Base-by-base conservation (phyloP, 495 filamentous ascomycete genomes). In the Neurospora cerealis region DNA sequence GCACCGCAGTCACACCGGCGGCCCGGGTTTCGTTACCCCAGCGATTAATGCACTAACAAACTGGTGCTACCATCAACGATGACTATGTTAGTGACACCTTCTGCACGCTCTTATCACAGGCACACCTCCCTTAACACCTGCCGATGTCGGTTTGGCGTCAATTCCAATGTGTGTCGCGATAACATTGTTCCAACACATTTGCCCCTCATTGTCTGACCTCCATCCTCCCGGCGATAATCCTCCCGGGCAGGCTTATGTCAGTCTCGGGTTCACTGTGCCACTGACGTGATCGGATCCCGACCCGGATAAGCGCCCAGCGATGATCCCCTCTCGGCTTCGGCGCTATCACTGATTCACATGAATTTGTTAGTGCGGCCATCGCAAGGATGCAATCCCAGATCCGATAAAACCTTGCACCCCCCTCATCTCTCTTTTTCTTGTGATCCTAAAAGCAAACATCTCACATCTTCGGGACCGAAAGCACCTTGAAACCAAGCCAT, bases 371-470 rank as follows among this genome's bases (percentile, higher is more conserved):
- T 17, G 48, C 48, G 1, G 24, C 17, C 48, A 32, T 60, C 1
- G 2, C 24, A 60, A 28, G 21, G 21, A 21, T 4, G 5, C 48
- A 60, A 60, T 17, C 13, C 24, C 11, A 7, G 24, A 62, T 34
- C 54, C 54, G 54, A 34, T 62, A 62, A 62, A 62, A 62, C 54
- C 28, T 62, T 62, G 54, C 54, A 19, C 28, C 28, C 15, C 54
- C 28, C 54, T 32, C 54, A 34, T 62, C 54, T 60, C 24, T 60
- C 21, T 13, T 60, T 32, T 32, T 62, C 54, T 17, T 8, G 10
- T 21, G 8, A 32, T 8, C 13, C 24, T 32, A 62, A 34, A 54
- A 62, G 54, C 28, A 32, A 32, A 32, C 54, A 32, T 17, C 54
- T 62, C 54, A 19, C 54, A 0, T 62, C 54, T 62, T 62, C 54